These are phyloP conservation scores for Tetrapisispora fleetii DNA, from an alignment of 805 yeast genomes.

Conservation along the genomic window DNA sequence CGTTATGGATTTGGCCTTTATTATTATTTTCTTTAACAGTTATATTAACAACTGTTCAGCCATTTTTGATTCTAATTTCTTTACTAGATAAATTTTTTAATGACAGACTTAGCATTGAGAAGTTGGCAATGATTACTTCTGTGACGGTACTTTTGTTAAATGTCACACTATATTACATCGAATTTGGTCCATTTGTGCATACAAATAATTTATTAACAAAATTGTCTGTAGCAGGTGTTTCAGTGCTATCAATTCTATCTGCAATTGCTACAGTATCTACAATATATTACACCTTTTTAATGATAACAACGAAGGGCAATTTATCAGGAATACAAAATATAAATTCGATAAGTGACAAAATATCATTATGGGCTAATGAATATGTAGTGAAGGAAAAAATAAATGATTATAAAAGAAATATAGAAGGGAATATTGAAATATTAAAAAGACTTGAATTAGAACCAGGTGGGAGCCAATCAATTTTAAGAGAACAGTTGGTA, in stretches of 20 bases:
- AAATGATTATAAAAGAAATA: constrained; percentile 12
- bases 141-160: constrained; percentile 6
- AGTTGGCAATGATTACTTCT: constrained; percentile 14
- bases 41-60: constrained; percentile 21
- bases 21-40: constrained; percentile 14
- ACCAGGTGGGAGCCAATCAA: constrained; percentile 8
- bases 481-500: constrained; percentile 12
- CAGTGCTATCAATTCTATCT: constrained; percentile 26
- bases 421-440: constrained; percentile 12
- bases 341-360: constrained; percentile 7
- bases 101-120: constrained; percentile 17
- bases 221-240: constrained; percentile 26
- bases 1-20: constrained; percentile 22
- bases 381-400: constrained; percentile 12
- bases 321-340: constrained; percentile 4
- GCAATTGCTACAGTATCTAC: constrained; percentile 29
- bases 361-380: constrained; percentile 20
- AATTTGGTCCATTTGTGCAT: constrained; percentile 24
- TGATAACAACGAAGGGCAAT: constrained; percentile 8
- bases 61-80: constrained; percentile 22
- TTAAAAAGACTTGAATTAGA: constrained; percentile 11
- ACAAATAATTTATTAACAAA: constrained; percentile 24
- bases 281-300: constrained; percentile 18
- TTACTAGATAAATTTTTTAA: constrained; percentile 24
- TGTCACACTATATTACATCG: constrained; percentile 8